These are phyloP conservation scores for Moricandia arvensis DNA, from an alignment of 345 rosid species.

Conservation along the genomic window DNA sequence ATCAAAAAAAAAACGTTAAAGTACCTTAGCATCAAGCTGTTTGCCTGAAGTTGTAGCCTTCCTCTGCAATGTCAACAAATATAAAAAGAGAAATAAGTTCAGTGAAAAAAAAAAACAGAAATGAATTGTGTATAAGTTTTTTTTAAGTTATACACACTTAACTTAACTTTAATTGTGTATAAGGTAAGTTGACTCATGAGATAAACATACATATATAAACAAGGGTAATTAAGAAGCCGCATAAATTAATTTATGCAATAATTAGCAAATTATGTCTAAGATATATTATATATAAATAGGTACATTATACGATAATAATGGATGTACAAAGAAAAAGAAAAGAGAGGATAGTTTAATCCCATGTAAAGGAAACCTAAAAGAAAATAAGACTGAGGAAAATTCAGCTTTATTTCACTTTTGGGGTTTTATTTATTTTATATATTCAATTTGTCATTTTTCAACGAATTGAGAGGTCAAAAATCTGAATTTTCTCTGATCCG, in stretches of 20 bases:
- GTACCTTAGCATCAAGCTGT: slow-evolving; percentile 92
- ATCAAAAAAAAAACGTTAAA: no score
- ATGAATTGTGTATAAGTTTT: neutral
- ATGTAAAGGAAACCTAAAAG: neutral
- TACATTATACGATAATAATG: neutral
- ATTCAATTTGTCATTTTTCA: slow-evolving; percentile 19
- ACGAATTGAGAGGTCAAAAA: slow-evolving; percentile 28
- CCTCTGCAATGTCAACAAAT: slow-evolving; percentile 56
- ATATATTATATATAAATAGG: neutral
- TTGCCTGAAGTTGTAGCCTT: slow-evolving; percentile 78
- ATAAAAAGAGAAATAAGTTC: slow-evolving; percentile 14
- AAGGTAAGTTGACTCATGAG: slow-evolving; percentile 14
- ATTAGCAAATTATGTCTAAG: neutral
- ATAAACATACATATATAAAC: neutral
- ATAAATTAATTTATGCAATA: neutral
- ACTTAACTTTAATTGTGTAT: no score
- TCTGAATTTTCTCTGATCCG: slow-evolving; percentile 32
- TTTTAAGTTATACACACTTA: no score
- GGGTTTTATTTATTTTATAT: slow-evolving; percentile 4
- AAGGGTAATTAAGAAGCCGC: neutral
- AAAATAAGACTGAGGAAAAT: slow-evolving; percentile 18
- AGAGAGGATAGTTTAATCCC: neutral
- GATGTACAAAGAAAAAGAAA: neutral
- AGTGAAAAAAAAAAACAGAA: neutral
- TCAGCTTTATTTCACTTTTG: slow-evolving; percentile 2